phyloP scores from a whole-genome alignment of 202 grass and related monocot genomes.

The Digitaria exilis region DNA sequence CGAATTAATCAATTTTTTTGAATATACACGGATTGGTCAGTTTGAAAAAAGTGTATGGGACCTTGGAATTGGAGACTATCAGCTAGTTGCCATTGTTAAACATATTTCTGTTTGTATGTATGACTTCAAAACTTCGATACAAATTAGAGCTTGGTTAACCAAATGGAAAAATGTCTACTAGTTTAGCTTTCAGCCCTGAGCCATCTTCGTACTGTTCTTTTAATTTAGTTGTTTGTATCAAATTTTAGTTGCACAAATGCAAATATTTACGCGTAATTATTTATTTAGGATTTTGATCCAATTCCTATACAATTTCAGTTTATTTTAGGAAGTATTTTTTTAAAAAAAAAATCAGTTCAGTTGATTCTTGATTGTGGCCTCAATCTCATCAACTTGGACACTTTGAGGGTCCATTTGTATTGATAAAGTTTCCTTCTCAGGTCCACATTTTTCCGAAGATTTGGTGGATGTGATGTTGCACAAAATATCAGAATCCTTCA shows the following conservation, averaged over 20 bases:
- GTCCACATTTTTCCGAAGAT: slow-evolving; percentile 69
- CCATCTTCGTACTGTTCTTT: not conserved
- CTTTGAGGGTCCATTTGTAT: not conserved
- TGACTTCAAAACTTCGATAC: not conserved
- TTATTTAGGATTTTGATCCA: not conserved
- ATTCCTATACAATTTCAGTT: not conserved
- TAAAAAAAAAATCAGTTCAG: not conserved
- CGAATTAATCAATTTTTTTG: not conserved
- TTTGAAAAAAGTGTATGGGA: not conserved
- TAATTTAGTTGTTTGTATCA: not conserved
- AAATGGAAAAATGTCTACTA: not conserved
- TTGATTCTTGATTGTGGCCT: not conserved
- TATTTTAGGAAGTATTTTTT: not conserved
- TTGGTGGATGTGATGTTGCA: slow-evolving; percentile 70
- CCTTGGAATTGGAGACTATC: not conserved
- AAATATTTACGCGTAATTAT: not conserved
- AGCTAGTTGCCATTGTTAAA: not conserved
- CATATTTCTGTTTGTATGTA: not conserved
- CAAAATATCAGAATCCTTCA: slow-evolving; percentile 52
- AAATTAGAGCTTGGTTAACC: not conserved
- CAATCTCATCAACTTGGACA: not conserved
- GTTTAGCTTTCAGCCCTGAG: not conserved
- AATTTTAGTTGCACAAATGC: not conserved
- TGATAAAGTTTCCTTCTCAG: slow-evolving; percentile 37
- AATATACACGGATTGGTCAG: not conserved